Evolutionary conservation across 2,329 filamentous ascomycete genomes (phyloP).

Genomic region (Rhinocladiella mackenziei): DNA sequence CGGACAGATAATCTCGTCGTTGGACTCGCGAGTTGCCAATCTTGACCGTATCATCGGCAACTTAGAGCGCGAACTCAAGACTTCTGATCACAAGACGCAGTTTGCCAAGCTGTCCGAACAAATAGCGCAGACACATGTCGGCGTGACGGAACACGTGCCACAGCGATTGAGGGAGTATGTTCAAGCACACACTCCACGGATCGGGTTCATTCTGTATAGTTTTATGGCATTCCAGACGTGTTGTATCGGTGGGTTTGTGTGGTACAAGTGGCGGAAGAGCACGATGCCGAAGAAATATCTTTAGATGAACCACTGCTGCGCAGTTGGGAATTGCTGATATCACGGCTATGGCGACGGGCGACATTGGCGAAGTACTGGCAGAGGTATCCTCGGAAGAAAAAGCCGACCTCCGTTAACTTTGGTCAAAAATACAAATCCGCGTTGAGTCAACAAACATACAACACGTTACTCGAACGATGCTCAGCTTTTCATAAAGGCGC

Average conservation of each 20-base stretch:
- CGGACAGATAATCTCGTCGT: constrained; percentile 37
- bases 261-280: constrained; percentile 74
- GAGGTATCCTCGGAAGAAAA: too few species aligned
- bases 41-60: constrained; percentile 51
- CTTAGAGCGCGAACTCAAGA: constrained; percentile 49
- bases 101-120: constrained; percentile 53
- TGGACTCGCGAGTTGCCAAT: constrained; percentile 49
- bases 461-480: too few species aligned
- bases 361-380: too few species aligned
- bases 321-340: not conserved
- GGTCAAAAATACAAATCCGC: too few species aligned
- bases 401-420: too few species aligned
- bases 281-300: constrained; percentile 88
- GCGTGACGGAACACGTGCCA: constrained; percentile 50
- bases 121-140: constrained; percentile 52
- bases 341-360: too few species aligned
- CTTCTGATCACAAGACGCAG: constrained; percentile 51
- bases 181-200: constrained; percentile 44
- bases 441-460: too few species aligned
- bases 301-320: too few species aligned
- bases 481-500: too few species aligned
- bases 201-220: constrained; percentile 63
- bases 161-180: constrained; percentile 27
- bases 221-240: constrained; percentile 71
- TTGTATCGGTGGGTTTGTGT: constrained; percentile 63